Conservation (phyloP, 2,329 filamentous ascomycete genomes). For the Cercospora beticola region DNA sequence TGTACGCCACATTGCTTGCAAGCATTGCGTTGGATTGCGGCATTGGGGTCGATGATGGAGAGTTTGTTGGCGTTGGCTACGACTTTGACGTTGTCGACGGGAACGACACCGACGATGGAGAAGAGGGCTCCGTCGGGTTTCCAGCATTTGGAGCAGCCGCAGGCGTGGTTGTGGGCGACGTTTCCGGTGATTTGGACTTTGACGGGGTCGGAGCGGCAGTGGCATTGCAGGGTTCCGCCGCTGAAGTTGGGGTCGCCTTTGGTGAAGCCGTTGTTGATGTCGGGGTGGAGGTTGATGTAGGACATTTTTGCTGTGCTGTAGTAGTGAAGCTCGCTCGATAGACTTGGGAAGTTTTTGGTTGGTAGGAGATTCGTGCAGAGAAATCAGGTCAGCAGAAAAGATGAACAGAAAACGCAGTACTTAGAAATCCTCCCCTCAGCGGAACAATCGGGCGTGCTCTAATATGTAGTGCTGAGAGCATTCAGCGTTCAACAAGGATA, state of each 20-base stretch:
- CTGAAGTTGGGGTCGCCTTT: conserved; percentile 56
- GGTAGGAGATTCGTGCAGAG: background rate
- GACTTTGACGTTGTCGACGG: conserved; percentile 55
- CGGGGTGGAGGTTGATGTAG: conserved; percentile 53
- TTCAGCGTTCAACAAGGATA: conserved; percentile 5
- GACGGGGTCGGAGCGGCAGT: conserved; percentile 57
- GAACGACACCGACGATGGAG: conserved; percentile 62
- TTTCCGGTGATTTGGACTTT: conserved; percentile 59
- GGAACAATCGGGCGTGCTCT: background rate
- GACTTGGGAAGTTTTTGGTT: too few relatives aligned
- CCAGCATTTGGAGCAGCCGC: conserved; percentile 72
- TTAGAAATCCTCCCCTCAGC: background rate
- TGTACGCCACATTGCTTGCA: conserved; percentile 63
- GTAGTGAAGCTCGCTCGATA: background rate
- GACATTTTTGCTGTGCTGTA: conserved; percentile 8
- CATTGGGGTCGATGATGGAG: conserved; percentile 54
- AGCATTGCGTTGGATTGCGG: conserved; percentile 61
- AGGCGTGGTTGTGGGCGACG: conserved; percentile 68
- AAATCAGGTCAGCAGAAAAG: background rate
- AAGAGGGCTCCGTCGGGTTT: conserved; percentile 65
- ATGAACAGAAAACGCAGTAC: background rate
- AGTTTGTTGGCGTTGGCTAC: conserved; percentile 61
- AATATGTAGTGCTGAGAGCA: background rate
- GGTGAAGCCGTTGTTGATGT: conserved; percentile 61
- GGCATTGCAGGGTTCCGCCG: conserved; percentile 63